phyloP scores from a whole-genome alignment of 345 rosid genomes.

The Atalantia buxifolia region DNA sequence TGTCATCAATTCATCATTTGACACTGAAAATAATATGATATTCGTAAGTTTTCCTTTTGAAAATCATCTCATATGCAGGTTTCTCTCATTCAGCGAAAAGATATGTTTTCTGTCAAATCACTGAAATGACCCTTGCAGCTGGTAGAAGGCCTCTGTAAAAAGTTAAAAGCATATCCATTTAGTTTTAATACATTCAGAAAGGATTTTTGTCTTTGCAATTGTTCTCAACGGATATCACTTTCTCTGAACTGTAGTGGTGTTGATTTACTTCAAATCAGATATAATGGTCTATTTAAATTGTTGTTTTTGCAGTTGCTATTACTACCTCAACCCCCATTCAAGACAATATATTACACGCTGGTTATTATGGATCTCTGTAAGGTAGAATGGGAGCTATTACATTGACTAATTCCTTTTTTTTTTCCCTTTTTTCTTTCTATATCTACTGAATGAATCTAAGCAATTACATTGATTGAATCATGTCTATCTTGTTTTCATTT shows the following conservation, averaged over 20 bases:
- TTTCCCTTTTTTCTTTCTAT: neutral
- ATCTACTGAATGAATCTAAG: neutral
- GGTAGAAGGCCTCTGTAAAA: neutral
- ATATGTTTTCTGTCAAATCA: neutral
- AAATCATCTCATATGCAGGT: neutral
- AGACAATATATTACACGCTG: slow-evolving; percentile 82
- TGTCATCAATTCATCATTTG: neutral
- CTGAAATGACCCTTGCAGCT: neutral
- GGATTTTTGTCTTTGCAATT: neutral
- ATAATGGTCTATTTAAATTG: slow-evolving; percentile 1
- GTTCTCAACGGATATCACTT: neutral
- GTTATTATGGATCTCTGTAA: slow-evolving; percentile 99
- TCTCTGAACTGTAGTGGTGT: neutral
- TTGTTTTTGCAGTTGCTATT: slow-evolving; percentile 70
- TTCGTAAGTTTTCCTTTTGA: neutral
- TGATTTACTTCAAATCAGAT: neutral
- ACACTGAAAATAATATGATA: neutral
- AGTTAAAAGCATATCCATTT: neutral
- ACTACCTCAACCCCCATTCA: slow-evolving; percentile 93
- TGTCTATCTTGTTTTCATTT: neutral
- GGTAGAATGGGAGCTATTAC: slow-evolving; percentile 46
- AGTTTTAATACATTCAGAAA: neutral
- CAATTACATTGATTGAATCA: neutral
- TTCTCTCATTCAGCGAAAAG: neutral
- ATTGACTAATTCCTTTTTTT: neutral